phyloP scores from a whole-genome alignment of 805 yeast species.

The Scheffersomyces stipitis region DNA sequence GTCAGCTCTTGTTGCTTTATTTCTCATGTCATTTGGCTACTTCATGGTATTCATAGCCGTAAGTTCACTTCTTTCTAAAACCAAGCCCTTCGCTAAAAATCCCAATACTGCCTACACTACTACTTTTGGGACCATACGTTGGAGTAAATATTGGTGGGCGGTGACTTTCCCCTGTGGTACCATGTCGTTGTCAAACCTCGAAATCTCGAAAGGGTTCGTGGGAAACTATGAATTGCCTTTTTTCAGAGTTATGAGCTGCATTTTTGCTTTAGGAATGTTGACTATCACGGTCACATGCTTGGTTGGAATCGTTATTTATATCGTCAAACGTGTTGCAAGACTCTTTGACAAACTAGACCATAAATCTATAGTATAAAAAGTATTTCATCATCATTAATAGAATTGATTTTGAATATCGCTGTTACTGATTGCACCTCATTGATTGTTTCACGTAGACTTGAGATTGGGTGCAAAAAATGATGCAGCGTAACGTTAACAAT shows the following conservation, averaged over 20 bases:
- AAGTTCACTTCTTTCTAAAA: slow-evolving; percentile 42
- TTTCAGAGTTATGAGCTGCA: slow-evolving; percentile 60
- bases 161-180: slow-evolving; percentile 88
- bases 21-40: slow-evolving; percentile 56
- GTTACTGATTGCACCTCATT: no score
- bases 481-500: no score
- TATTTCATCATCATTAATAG: no score
- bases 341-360: no score
- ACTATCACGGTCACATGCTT: slow-evolving; percentile 25
- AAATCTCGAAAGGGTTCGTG: slow-evolving; percentile 35
- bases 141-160: slow-evolving; percentile 58
- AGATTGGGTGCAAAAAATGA: no score
- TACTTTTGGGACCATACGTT: slow-evolving; percentile 18
- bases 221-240: slow-evolving; percentile 42
- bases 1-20: background rate
- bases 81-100: slow-evolving; percentile 31
- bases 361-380: no score
- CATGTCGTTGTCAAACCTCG: slow-evolving; percentile 57
- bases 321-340: no score
- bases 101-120: slow-evolving; percentile 22
- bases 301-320: background rate
- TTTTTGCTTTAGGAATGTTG: slow-evolving; percentile 57
- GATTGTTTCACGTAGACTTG: no score
- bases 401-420: no score
- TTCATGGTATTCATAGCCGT: slow-evolving; percentile 44